Base-by-base conservation (phyloP, 495 filamentous ascomycete species). In the Penicillium samsonianum region DNA sequence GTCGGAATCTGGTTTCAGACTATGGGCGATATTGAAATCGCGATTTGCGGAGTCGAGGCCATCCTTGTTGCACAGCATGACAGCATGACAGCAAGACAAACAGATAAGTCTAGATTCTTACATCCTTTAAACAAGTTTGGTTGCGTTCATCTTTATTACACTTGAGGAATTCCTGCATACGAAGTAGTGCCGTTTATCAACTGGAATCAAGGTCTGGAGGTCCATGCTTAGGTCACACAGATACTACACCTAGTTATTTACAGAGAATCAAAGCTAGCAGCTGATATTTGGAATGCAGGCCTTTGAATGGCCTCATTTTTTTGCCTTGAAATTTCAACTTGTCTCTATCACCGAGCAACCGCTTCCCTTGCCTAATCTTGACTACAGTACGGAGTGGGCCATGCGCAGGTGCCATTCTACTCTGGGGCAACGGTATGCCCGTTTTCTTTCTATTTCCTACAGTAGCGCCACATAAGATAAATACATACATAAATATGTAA, bases 1-100 rank as follows among this genome's bases (percentile, higher is more conserved):
- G 28, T 55, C 47, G 52, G 55, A 41, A 31, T 17, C 38, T 58
- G 31, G 62, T 65, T 55, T 65, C 53, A 51, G 40, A 49, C 19
- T 11, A 10, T 50, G 50, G 61, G 26, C 33, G 20, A 22, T 14
- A 48, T 65, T 17, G 45, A 43, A 35, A 44, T 50, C 17, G 23
- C 12, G 47, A 41, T 53, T 53, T 47, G 47, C 14, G 31, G 41
- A 57, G 47, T 56, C 17, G 44, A 56, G 9, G 44, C n/a, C 17
- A 30, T 35, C 16, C 26, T 17, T 17, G 48, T 50, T 30, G 22
- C 19, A 40, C 49, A 3, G n/a, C 12, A 38, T 51, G 33, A 38
- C 16, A 50, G 31, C 10, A 37, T 37, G 43, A 42, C 40, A 42
- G 16, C 20, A 43, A 12, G 37, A 40, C 20, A 23, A 14, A 43